Percentiles rank a stretch among this genome's conserved stretches.
Conservation (phyloP, 225 moss, liverwort and hornwort genomes). For the Bryum argenteum region DNA sequence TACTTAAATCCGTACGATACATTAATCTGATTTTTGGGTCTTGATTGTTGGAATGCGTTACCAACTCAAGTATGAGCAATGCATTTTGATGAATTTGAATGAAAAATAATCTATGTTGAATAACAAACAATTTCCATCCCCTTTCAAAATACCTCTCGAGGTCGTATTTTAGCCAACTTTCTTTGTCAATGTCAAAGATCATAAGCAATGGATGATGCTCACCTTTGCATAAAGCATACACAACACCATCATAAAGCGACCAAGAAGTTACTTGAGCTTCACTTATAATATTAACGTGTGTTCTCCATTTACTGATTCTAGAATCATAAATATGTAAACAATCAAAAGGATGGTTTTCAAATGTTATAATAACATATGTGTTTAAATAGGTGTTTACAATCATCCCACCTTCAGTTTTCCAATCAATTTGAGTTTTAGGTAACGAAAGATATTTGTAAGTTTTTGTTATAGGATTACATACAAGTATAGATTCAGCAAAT, state of each 20-base stretch:
- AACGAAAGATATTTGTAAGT: slow-evolving; percentile 25
- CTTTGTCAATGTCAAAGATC: slow-evolving; percentile 22
- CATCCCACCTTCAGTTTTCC: slow-evolving; percentile 31
- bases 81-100: slow-evolving; percentile 32
- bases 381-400: slow-evolving; percentile 16
- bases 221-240: slow-evolving; percentile 25
- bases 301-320: slow-evolving; percentile 11
- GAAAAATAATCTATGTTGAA: slow-evolving; percentile 24
- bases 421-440: slow-evolving; percentile 33
- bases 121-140: slow-evolving; percentile 25
- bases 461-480: slow-evolving; percentile 30
- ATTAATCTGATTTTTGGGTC: slow-evolving; percentile 37
- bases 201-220: slow-evolving; percentile 10
- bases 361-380: slow-evolving; percentile 29
- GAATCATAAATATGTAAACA: slow-evolving; percentile 30
- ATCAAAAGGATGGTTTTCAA: slow-evolving; percentile 39
- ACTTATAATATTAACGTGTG: not conserved
- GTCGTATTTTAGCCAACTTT: slow-evolving; percentile 27
- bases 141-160: slow-evolving; percentile 36
- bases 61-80: slow-evolving; percentile 19
- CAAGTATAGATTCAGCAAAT: slow-evolving; percentile 19
- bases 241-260: slow-evolving; percentile 15
- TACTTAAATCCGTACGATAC: slow-evolving; percentile 2
- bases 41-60: slow-evolving; percentile 9
- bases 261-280: slow-evolving; percentile 28